phyloP scores from a whole-genome alignment of 192 early-diverging fungal species.

The Endogone sp. region DNA sequence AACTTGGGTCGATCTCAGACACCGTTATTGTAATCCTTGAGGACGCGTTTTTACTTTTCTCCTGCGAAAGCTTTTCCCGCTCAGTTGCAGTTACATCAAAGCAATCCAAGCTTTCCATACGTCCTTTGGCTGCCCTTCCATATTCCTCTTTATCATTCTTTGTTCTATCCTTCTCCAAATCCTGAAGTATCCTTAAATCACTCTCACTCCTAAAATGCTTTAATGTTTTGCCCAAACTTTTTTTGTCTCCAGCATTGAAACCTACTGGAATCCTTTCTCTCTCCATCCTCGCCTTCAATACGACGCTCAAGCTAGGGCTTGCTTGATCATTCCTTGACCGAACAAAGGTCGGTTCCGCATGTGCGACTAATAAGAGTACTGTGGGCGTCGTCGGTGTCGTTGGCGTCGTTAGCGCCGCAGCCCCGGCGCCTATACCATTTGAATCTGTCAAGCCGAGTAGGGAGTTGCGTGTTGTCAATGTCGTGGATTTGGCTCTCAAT shows the following conservation, averaged over 20 bases:
- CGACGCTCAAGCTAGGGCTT: not conserved
- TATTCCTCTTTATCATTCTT: not conserved
- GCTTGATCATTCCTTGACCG: not conserved
- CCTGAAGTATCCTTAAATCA: slow-evolving; percentile 10
- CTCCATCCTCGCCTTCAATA: not conserved
- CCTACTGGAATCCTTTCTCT: slow-evolving; percentile 1
- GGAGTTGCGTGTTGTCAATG: too few species aligned
- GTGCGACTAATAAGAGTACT: slow-evolving; percentile 14
- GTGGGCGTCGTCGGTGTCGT: not conserved
- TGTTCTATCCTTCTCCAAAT: slow-evolving; percentile 3
- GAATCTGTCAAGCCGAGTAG: not conserved
- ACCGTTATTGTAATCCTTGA: not conserved
- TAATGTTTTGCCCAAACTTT: not conserved
- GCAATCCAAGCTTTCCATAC: too few species aligned
- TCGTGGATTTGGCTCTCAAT: not conserved
- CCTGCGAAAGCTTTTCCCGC: too few species aligned
- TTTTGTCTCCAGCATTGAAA: not conserved
- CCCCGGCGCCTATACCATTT: not conserved
- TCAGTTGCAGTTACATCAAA: too few species aligned
- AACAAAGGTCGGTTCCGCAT: slow-evolving; percentile 22
- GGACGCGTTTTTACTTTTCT: not conserved
- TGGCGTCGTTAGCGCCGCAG: not conserved
- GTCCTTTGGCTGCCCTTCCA: not conserved
- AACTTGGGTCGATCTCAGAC: not conserved
- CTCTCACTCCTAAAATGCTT: slow-evolving; percentile 25